phyloP scores from a whole-genome alignment of 2,329 filamentous ascomycete species.

The Trichoderma sp. region DNA sequence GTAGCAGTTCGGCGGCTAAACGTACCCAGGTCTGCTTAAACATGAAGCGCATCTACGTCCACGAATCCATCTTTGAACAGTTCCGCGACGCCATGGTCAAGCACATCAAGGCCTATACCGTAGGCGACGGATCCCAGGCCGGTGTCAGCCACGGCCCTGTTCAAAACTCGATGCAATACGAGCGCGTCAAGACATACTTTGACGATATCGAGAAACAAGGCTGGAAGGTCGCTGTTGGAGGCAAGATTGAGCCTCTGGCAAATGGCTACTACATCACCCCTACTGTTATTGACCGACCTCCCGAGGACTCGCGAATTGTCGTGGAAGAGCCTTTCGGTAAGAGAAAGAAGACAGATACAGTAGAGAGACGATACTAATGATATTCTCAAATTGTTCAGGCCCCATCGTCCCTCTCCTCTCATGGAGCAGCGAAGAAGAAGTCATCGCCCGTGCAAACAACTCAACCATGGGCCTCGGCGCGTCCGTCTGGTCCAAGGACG shows the following conservation, averaged over 20 bases:
- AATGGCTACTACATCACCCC: constrained; percentile 87
- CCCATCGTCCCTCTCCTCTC: constrained; percentile 40
- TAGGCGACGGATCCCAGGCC: constrained; percentile 48
- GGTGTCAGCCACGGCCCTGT: constrained; percentile 56
- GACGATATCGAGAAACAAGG: constrained; percentile 43
- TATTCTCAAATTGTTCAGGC: constrained; percentile 15
- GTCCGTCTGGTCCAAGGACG: constrained; percentile 60
- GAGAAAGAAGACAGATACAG: not conserved
- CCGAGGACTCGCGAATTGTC: constrained; percentile 40
- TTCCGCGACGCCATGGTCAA: constrained; percentile 54
- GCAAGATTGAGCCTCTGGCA: constrained; percentile 52
- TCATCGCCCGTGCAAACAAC: constrained; percentile 45
- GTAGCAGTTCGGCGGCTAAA: not conserved
- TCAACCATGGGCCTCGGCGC: constrained; percentile 60
- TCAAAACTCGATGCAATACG: constrained; percentile 63
- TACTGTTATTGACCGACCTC: constrained; percentile 52
- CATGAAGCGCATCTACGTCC: constrained; percentile 61
- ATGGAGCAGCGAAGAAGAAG: constrained; percentile 42
- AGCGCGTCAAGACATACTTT: constrained; percentile 27
- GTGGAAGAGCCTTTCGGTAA: constrained; percentile 43
- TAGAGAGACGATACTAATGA: not conserved
- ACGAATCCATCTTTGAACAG: constrained; percentile 59
- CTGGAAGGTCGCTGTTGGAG: constrained; percentile 38
- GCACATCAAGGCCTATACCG: constrained; percentile 43
- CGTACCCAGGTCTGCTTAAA: constrained; percentile 58